Evolutionary conservation across 2,329 filamentous ascomycete genomes (phyloP).

Genomic region (Trichoderma endophyticum): DNA sequence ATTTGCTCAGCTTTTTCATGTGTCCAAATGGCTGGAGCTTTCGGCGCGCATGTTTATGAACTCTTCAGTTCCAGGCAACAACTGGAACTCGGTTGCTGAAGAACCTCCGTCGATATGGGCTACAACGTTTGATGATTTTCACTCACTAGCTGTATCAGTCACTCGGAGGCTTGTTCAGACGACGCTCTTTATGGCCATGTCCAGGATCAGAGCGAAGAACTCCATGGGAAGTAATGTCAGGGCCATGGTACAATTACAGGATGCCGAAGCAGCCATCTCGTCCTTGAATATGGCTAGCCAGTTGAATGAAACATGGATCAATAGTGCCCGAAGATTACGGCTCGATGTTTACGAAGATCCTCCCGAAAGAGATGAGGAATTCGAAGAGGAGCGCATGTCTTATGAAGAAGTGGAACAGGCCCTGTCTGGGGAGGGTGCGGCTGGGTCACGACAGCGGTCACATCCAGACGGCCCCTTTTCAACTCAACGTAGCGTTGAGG

Average conservation of each 20-base stretch:
- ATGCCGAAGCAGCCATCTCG: conserved; percentile 49
- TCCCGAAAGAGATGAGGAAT: conserved; percentile 23
- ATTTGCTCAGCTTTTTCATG: conserved; percentile 56
- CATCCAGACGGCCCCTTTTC: neutral
- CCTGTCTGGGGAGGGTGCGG: conserved; percentile 26
- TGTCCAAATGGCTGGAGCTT: conserved; percentile 60
- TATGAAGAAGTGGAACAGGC: conserved; percentile 45
- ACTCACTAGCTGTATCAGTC: conserved; percentile 63
- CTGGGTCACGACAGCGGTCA: neutral
- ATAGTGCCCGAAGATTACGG: conserved; percentile 47
- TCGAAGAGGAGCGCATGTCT: conserved; percentile 34
- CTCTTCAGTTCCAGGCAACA: conserved; percentile 54
- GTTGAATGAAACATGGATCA: conserved; percentile 44
- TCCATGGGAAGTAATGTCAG: conserved; percentile 30
- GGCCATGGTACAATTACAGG: conserved; percentile 39
- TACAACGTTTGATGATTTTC: conserved; percentile 73
- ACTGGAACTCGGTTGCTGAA: conserved; percentile 63
- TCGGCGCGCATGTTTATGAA: conserved; percentile 76
- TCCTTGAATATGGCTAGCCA: conserved; percentile 44
- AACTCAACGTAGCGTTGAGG: neutral
- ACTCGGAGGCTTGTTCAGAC: conserved; percentile 69
- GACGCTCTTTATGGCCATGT: conserved; percentile 66
- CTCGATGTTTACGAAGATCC: conserved; percentile 46
- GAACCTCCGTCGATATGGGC: conserved; percentile 67
- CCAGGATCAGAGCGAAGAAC: conserved; percentile 57